Percentiles rank a stretch among this genome's conserved stretches.
Conservation (phyloP, 2,329 filamentous ascomycete species). For the Beauveria australis region DNA sequence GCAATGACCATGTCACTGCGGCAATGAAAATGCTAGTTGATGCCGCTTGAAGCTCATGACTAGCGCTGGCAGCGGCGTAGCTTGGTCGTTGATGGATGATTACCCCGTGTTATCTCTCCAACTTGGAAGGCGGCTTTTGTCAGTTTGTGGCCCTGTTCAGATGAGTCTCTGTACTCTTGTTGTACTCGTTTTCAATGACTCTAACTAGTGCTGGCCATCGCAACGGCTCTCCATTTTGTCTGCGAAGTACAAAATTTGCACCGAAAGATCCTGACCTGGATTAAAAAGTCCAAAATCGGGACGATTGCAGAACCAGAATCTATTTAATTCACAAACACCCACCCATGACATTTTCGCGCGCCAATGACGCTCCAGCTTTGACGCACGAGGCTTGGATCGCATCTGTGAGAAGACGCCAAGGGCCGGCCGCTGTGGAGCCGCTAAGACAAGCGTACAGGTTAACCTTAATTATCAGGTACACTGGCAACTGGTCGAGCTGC, state of each 20-base stretch:
- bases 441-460: slow-evolving; percentile 3
- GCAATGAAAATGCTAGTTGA: background rate
- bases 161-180: too few species aligned
- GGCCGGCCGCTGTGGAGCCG: background rate
- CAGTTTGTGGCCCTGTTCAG: background rate
- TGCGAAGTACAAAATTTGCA: background rate
- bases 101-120: background rate
- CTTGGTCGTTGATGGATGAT: background rate
- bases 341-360: background rate
- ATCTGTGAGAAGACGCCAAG: background rate
- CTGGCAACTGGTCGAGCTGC: too few species aligned
- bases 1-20: background rate
- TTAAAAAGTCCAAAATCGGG: background rate
- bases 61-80: background rate
- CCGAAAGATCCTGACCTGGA: background rate
- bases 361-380: background rate
- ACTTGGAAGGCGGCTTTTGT: background rate
- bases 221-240: background rate
- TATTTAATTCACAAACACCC: background rate
- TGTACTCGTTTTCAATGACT: background rate
- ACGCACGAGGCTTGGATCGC: slow-evolving; percentile 5
- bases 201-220: too few species aligned
- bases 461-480: background rate
- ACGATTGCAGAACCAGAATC: background rate
- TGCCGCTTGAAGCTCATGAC: background rate